Percentiles rank a stretch among this genome's conserved stretches.
These are phyloP conservation scores for Talaromyces sp. DNA, from an alignment of 2,329 filamentous ascomycete species.

Conservation along the genomic window DNA sequence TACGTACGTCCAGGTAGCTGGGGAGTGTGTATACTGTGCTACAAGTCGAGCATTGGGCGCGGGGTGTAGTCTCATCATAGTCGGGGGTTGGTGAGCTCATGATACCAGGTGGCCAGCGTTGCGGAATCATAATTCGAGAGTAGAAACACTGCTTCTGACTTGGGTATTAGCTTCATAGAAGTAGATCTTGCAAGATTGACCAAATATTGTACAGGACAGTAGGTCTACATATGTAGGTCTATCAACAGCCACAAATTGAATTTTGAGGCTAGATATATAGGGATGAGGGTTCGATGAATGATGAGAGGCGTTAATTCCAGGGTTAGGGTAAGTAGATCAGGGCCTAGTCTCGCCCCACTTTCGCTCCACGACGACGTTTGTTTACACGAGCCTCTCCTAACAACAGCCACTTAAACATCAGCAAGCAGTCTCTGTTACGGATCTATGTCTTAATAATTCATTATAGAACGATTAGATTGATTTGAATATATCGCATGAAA, in stretches of 20 bases:
- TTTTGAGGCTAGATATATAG: no score
- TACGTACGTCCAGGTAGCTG: neutral
- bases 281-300: no score
- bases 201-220: no score
- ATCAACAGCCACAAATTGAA: no score
- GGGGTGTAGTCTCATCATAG: neutral
- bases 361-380: constrained; percentile 1
- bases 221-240: no score
- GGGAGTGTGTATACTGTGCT: neutral
- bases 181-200: no score
- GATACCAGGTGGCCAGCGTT: neutral
- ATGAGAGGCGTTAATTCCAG: no score
- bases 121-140: neutral
- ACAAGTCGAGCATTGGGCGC: neutral
- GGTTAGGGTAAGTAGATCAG: neutral
- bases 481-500: neutral
- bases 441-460: neutral
- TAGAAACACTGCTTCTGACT: neutral
- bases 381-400: neutral
- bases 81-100: neutral
- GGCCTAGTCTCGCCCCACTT: neutral
- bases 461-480: neutral
- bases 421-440: neutral
- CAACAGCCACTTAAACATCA: neutral
- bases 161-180: neutral